Percentiles rank a stretch among this genome's conserved stretches.
phyloP scores from a whole-genome alignment of 371 early-diverging fungal species.

The Mortierella sp. region DNA sequence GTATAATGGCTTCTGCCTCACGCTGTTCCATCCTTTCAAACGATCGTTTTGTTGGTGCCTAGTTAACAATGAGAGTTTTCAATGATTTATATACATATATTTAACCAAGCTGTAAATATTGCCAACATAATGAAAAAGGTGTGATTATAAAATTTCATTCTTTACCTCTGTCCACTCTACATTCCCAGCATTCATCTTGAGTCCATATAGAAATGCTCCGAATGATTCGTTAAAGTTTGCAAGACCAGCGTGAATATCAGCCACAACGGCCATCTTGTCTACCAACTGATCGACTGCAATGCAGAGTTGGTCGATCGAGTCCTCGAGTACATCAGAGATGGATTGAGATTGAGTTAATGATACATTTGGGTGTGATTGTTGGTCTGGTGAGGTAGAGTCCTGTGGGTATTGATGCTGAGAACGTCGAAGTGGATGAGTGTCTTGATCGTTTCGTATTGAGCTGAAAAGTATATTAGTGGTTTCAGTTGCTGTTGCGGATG shows the following conservation, averaged over 20 bases:
- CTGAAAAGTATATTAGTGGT: constrained; percentile 19
- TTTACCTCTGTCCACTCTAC: constrained; percentile 53
- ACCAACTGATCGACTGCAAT: constrained; percentile 42
- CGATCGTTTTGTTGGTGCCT: constrained; percentile 50
- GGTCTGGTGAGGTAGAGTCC: constrained; percentile 13
- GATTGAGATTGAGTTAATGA: constrained; percentile 23
- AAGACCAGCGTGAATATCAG: constrained; percentile 44
- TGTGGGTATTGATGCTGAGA: constrained; percentile 28
- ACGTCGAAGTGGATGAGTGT: constrained; percentile 33
- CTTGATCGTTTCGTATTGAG: constrained; percentile 33
- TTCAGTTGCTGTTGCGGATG: constrained; percentile 5
- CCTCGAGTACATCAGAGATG: constrained; percentile 28
- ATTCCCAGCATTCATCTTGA: constrained; percentile 48
- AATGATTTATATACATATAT: background rate
- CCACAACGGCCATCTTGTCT: constrained; percentile 48
- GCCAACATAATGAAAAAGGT: background rate
- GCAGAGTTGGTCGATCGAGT: constrained; percentile 35
- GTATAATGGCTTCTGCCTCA: constrained; percentile 38
- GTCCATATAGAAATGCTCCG: constrained; percentile 53
- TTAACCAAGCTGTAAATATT: background rate
- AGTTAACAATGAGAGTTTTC: background rate
- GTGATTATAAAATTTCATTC: background rate
- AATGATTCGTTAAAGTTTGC: constrained; percentile 55
- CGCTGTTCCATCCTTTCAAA: constrained; percentile 54
- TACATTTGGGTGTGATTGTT: constrained; percentile 2